A percentile compares a stretch with the other conserved stretches of the same genome.
phyloP scores from a whole-genome alignment of 345 rosid genomes.

The Acer yangbiense region DNA sequence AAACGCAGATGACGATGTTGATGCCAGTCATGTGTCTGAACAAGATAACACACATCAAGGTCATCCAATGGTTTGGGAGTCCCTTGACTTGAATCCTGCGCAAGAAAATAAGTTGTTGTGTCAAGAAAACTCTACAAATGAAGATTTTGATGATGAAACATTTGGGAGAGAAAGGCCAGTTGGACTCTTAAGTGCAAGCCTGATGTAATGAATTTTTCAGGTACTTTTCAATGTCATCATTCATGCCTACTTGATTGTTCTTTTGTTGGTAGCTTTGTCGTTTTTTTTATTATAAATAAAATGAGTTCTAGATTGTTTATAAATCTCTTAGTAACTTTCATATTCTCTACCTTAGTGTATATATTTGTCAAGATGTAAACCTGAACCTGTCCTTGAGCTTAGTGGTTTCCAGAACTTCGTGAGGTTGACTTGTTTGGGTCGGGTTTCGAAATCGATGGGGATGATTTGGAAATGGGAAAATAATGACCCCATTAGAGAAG shows the following conservation, averaged over 20 bases:
- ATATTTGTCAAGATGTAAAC: background rate
- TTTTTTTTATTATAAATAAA: constrained; percentile 8
- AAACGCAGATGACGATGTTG: constrained; percentile 53
- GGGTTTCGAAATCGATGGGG: background rate
- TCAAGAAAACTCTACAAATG: constrained; percentile 86
- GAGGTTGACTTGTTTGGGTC: background rate
- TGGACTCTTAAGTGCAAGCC: constrained; percentile 52
- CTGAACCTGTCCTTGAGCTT: background rate
- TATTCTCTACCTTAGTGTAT: background rate
- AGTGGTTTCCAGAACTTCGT: background rate
- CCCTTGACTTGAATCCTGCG: constrained; percentile 44
- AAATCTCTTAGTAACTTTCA: background rate
- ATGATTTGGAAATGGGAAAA: background rate
- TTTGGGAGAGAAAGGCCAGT: constrained; percentile 52
- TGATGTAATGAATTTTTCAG: constrained; percentile 47
- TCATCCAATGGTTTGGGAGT: constrained; percentile 65
- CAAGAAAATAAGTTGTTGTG: constrained; percentile 66
- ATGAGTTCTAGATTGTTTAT: constrained; percentile 1
- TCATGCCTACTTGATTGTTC: background rate
- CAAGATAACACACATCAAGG: constrained; percentile 40
- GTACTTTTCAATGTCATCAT: constrained; percentile 39
- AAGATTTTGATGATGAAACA: constrained; percentile 80
- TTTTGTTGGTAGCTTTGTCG: no score
- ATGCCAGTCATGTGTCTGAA: constrained; percentile 41
- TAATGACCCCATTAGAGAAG: no score